These are phyloP conservation scores for Gastrolobium villosum DNA, from an alignment of 306 rosid genomes.

Conservation along the genomic window DNA sequence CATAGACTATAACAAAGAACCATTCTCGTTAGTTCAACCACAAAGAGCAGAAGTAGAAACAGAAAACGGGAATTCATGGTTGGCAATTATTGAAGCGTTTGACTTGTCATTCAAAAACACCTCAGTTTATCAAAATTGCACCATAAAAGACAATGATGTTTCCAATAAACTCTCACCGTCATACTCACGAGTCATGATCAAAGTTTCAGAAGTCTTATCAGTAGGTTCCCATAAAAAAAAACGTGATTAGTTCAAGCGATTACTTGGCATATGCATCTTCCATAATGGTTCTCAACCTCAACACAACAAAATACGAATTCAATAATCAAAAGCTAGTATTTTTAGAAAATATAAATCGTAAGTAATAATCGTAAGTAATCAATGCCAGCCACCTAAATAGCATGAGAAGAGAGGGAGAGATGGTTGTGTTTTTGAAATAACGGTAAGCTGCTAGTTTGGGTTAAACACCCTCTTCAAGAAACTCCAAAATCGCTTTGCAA, in stretches of 20 bases:
- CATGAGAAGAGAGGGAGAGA: background rate
- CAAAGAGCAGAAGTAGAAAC: no score
- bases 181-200: background rate
- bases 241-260: no score
- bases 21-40: no score
- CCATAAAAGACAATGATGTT: background rate
- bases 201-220: background rate
- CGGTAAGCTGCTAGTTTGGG: conserved; percentile 25
- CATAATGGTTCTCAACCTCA: no score
- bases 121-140: no score
- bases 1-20: no score
- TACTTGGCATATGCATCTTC: no score
- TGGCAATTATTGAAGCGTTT: no score
- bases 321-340: background rate
- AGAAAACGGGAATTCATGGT: no score
- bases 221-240: no score
- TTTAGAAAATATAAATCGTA: background rate
- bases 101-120: no score
- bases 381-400: background rate
- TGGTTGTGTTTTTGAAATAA: background rate
- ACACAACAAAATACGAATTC: no score
- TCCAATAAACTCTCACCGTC: background rate
- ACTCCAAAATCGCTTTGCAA: conserved; percentile 38
- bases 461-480: conserved; percentile 22
- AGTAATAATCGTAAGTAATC: background rate